Evolutionary conservation across 345 rosid species (phyloP).

Genomic region (Heritiera littoralis): DNA sequence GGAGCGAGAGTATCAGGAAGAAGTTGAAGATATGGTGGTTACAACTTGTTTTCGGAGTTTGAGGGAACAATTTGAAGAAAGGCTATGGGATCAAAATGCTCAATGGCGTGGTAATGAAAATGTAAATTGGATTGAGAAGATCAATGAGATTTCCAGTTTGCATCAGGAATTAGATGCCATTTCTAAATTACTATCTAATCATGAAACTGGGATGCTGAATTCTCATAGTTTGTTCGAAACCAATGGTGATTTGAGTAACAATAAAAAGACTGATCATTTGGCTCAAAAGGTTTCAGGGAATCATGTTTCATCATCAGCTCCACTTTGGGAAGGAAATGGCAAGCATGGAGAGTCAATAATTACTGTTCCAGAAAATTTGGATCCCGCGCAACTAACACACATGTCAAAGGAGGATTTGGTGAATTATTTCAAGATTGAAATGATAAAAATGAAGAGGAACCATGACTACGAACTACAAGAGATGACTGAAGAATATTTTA

Average conservation of each 20-base stretch:
- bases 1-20: slow-evolving; percentile 51
- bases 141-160: slow-evolving; percentile 62
- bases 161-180: slow-evolving; percentile 69
- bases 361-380: slow-evolving; percentile 51
- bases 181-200: slow-evolving; percentile 45
- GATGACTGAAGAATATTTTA: slow-evolving; percentile 64
- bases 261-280: slow-evolving; percentile 43
- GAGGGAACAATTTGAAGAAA: slow-evolving; percentile 59
- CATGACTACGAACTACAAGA: slow-evolving; percentile 60
- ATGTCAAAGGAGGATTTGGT: slow-evolving; percentile 48
- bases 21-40: slow-evolving; percentile 52
- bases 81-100: slow-evolving; percentile 43
- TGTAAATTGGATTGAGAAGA: slow-evolving; percentile 41
- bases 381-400: slow-evolving; percentile 43
- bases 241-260: slow-evolving; percentile 38
- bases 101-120: slow-evolving; percentile 33
- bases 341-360: slow-evolving; percentile 57
- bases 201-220: slow-evolving; percentile 51
- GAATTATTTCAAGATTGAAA: slow-evolving; percentile 59
- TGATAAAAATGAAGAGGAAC: slow-evolving; percentile 79
- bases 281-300: slow-evolving; percentile 58
- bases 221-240: slow-evolving; percentile 56
- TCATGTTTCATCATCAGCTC: slow-evolving; percentile 39
- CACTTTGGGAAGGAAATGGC: slow-evolving; percentile 59
- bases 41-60: slow-evolving; percentile 46